Base-by-base conservation (phyloP, 78 protist genomes). In the Dictyostelium intermedium region DNA sequence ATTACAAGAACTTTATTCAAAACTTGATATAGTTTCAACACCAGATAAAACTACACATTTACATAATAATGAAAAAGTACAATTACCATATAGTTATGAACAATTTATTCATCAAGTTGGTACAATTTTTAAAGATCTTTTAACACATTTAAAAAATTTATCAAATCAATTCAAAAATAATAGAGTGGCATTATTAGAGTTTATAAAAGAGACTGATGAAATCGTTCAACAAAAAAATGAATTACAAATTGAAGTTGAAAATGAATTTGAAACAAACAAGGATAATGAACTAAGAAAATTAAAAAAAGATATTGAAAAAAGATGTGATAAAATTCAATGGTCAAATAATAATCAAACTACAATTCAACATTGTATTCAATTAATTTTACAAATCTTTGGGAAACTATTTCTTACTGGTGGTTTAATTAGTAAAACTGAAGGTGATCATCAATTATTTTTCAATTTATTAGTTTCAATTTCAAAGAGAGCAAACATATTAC, bases 1-100 rank as follows among this genome's bases (percentile, higher is more conserved):
- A 2, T 39, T 87, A 82, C 82, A 87, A 25, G 93, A 87, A 6
- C 14, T 87, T 66, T 87, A 87, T 45, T 2, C 27, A 10, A 87
- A 87, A 39, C 1, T 87, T 0, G 25, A 35, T 5, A 32, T 78
- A 8, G 20, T 87, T 6, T 41, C 93, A 41, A 87, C 85, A 13
- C 81, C 27, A 5, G 93, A 87, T 9, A 87, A 69, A 32, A 8
- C 25, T n/a, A 53, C 60, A 6, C 92, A 83, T 25, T 14, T 39
- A 43, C 34, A n/a, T 18, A 53, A 16, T 11, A 34, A 14, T 7
- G 37, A 78, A 9, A 78, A 56, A 25, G 43, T 10, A 27, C 25
- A 23, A 20, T 23, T 87, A 14, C 76, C 84, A 16, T 87, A 35
- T 63, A 87, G 35, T 10, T 78, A 77, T 14, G 11, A n/a, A 43